Evolutionary conservation across 441 rosid genomes (phyloP).

Genomic region (Populus trichocarpa): DNA sequence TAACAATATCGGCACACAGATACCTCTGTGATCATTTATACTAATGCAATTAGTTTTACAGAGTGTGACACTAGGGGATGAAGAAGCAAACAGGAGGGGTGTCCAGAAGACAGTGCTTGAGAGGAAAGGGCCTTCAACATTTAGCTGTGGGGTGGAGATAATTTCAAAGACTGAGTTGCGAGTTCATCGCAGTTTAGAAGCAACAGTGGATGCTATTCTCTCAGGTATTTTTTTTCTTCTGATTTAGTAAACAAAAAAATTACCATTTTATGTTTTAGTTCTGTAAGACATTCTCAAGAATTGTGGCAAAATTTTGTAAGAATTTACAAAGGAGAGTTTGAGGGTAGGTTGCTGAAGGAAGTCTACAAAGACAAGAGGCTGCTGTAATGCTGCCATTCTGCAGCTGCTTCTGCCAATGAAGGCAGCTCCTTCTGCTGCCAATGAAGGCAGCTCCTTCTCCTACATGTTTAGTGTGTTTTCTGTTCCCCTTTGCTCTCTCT

Average conservation of each 20-base stretch:
- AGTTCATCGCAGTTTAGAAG: slow-evolving; percentile 87
- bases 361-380: no score
- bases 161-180: slow-evolving; percentile 79
- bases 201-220: slow-evolving; percentile 84
- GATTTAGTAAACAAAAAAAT: background rate
- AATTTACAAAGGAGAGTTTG: no score
- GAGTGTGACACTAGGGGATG: slow-evolving; percentile 92
- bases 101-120: slow-evolving; percentile 85
- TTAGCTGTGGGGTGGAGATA: slow-evolving; percentile 75
- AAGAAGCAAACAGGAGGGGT: slow-evolving; percentile 83
- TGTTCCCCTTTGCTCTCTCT: no score
- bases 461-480: no score
- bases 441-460: no score
- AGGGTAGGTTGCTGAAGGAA: no score
- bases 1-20: background rate
- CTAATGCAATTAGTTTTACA: slow-evolving; percentile 21
- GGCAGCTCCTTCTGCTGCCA: no score
- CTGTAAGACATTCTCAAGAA: background rate
- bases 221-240: slow-evolving; percentile 42
- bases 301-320: background rate
- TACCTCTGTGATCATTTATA: background rate
- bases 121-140: slow-evolving; percentile 87
- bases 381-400: no score
- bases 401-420: no score
- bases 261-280: background rate